Evolutionary conservation across 352 stramenopile genomes (phyloP), one percentile per base, ranked within the genome.

Genomic region (Elongisporangium undulatum): DNA sequence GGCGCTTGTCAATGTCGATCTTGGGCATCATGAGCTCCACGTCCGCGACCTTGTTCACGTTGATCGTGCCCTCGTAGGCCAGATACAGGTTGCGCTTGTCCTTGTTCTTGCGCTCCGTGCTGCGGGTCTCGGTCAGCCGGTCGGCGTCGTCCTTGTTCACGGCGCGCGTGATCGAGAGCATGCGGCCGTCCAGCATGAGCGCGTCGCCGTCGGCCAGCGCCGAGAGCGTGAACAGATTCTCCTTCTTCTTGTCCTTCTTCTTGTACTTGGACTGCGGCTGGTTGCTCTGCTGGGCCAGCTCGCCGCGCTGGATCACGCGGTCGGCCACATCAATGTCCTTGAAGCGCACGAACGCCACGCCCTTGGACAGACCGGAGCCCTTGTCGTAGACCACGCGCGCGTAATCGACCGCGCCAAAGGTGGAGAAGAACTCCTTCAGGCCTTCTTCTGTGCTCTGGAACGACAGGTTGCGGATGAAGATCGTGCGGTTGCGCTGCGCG

Each of bases 1-100:
- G 86, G 39, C 96, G 84, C 72, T 99, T 99, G 39, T 97, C 84
- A 60, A 98, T 94, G 69, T 99, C 96, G 66, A 86, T 80, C 59
- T 96, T 89, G 17, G 94, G 91, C 45, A 98, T 63, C 48, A 72
- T 61, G 4, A 93, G 68, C 56, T 95, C 80, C 51, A 90, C 86
- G 29, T 97, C 89, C 54, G 94, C 90, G 45, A 93, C 67, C 63
- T 93, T 93, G 79, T 95, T 95, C 20, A 93, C 84, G 57, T 96
- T 92, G 34, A 99, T 92, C 58, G 92, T 92, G 51, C 94, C 95
- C 75, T 99, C 96, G 63, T 96, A 93, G 29, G 95, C 91, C 56
- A 99, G 64, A 70, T 99, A 98, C 64, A 99, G 67, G 67, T 98
- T 98, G 58, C 96, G 92, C 68, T 97, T 97, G 78, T 99, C 96